Evolutionary conservation across 2,329 filamentous ascomycete genomes (phyloP).

Genomic region (Colletotrichum echinochloae): DNA sequence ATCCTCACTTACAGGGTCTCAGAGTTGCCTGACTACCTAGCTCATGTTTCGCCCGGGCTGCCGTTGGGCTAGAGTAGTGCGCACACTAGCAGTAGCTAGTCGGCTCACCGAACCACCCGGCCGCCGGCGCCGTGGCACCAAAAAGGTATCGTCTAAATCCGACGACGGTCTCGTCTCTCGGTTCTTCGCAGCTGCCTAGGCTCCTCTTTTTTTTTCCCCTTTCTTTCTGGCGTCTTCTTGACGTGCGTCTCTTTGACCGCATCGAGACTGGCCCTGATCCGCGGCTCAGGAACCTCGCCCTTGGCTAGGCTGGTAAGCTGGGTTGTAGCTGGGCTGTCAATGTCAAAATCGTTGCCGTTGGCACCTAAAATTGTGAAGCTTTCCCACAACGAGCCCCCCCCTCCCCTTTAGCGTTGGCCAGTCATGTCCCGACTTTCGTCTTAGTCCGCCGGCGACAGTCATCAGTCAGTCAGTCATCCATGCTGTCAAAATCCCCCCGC

Average conservation of each 20-base stretch:
- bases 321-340: conserved; percentile 28
- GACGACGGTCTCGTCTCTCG: not conserved
- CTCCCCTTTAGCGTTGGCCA: not conserved
- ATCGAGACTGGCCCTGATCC: not conserved
- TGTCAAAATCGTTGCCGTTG: conserved; percentile 25
- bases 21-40: not conserved
- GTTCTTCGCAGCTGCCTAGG: not conserved
- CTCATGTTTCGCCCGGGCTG: not conserved
- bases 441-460: not conserved
- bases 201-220: too few species aligned
- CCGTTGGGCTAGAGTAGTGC: not conserved
- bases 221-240: not conserved
- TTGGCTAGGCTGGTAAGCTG: conserved; percentile 22
- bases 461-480: not conserved
- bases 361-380: conserved; percentile 6
- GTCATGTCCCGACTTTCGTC: not conserved
- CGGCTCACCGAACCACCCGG: not conserved
- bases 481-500: not conserved
- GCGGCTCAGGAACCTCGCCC: conserved; percentile 20
- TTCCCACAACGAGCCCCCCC: not conserved
- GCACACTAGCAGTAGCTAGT: not conserved
- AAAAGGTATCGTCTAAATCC: too few species aligned
- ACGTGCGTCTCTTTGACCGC: conserved; percentile 1
- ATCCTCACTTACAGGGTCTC: not conserved
- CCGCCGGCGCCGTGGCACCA: too few species aligned